A percentile compares a stretch with the other conserved stretches of the same genome.
These are phyloP conservation scores for Ceriops zippeliana DNA, from an alignment of 345 rosid species.

Conservation along the genomic window DNA sequence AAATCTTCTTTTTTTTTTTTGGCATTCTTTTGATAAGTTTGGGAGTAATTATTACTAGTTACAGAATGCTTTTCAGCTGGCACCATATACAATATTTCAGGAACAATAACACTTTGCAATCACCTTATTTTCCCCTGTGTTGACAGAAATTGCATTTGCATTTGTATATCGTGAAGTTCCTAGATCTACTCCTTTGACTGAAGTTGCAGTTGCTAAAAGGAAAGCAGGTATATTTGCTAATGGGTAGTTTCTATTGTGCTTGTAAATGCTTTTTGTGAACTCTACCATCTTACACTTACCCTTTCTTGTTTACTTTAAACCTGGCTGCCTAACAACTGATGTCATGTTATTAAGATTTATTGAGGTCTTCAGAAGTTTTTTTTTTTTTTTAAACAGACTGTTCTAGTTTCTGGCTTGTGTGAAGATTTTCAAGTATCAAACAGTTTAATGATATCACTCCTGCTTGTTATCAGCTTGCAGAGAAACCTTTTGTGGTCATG, in stretches of 20 bases:
- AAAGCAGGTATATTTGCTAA: slow-evolving; percentile 57
- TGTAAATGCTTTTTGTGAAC: background rate
- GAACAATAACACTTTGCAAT: too few species aligned
- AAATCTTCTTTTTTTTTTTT: too few species aligned
- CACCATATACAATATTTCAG: too few species aligned
- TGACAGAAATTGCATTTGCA: slow-evolving; percentile 68
- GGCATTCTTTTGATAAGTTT: too few species aligned
- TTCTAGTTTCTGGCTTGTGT: background rate
- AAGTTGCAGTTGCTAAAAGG: slow-evolving; percentile 49
- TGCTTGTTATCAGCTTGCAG: background rate
- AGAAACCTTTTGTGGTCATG: background rate
- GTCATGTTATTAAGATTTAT: background rate
- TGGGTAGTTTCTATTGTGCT: background rate
- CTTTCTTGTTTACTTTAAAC: background rate
- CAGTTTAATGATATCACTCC: background rate
- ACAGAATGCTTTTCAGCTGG: too few species aligned
- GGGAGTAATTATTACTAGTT: too few species aligned
- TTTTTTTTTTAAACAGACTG: background rate
- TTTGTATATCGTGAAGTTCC: slow-evolving; percentile 83
- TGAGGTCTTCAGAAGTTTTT: background rate
- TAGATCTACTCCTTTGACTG: slow-evolving; percentile 22
- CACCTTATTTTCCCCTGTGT: slow-evolving; percentile 4
- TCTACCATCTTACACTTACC: background rate
- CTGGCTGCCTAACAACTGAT: background rate
- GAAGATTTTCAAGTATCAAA: background rate